Base-by-base conservation (phyloP, 768 basidiomycete species). In the Rhodotorula sphaerocarpa region DNA sequence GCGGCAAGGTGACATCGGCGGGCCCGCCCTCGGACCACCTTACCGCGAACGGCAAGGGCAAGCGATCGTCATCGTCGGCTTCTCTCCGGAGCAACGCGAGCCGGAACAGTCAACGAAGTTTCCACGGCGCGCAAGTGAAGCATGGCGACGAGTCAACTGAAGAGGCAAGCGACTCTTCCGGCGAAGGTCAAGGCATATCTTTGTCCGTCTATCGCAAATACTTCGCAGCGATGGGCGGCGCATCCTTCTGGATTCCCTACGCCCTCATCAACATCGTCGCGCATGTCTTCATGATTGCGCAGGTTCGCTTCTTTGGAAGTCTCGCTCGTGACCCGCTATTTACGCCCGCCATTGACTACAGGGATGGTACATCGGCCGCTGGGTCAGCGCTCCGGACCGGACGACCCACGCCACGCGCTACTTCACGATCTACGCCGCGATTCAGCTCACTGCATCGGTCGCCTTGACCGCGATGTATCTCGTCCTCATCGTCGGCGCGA, bases 221-320 rank as follows among this genome's bases (percentile, higher is more conserved):
- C 39, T 59, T 52, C 7, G n/a, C 33, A 1, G 66, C 66, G 23
- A 59, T 59, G 54, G 66, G 66, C n/a, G 61, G 66, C 1, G 31
- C 25, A 44, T 30, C 6, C 15, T 67, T 67, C 51, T 67, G 66
- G 66, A 7, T 27, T 0, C 20, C 31, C 2, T 67, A 67, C 51
- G 50, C 51, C 7, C 27, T 57, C 50, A 55, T 67, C 55, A 67
- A 67, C 50, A 7, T 67, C 21, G 25, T 44, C 28, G 66, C 66
- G 3, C 66, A 67, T 50, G 61, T 67, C 18, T 60, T 63, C 46
- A 67, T 67, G 66, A 58, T 63, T 5, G 57, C 47, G n/a, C 66
- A 67, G 50, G 65, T 67, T 16, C 41, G 65, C 21, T 2, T 14
- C n/a, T n/a, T n/a, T n/a, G n/a, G n/a, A n/a, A n/a, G n/a, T n/a